Percentiles rank a stretch among this genome's conserved stretches.
These are phyloP conservation scores for Xerophyta viscosa DNA, from an alignment of 106 monocot species.

Conservation along the genomic window DNA sequence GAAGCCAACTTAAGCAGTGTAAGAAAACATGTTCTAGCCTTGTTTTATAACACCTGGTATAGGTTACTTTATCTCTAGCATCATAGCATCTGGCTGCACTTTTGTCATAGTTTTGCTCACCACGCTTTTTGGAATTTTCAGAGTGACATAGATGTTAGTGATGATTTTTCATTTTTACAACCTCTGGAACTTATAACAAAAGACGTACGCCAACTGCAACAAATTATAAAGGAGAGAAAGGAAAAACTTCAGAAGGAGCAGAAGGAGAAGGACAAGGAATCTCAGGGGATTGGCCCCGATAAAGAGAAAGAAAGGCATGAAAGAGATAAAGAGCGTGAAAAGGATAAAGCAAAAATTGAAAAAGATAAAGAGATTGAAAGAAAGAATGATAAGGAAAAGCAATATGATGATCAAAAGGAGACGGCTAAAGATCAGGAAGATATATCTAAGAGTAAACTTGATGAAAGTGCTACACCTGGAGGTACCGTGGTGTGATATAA, in stretches of 20 bases:
- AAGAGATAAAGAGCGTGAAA: slow-evolving; percentile 42
- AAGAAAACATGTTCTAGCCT: slow-evolving; percentile 11
- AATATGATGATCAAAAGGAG: slow-evolving; percentile 35
- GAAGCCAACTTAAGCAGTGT: slow-evolving; percentile 79
- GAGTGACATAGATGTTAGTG: slow-evolving; percentile 50
- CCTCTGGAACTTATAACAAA: slow-evolving; percentile 96
- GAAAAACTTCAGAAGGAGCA: slow-evolving; percentile 38
- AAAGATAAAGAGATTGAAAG: slow-evolving; percentile 48
- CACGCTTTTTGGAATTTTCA: slow-evolving; percentile 21
- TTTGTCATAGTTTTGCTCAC: background rate
- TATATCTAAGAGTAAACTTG: slow-evolving; percentile 27
- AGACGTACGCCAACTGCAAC: slow-evolving; percentile 61
- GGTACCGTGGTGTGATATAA: no score
- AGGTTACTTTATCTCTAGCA: no score
- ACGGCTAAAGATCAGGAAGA: slow-evolving; percentile 35
- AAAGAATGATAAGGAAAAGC: slow-evolving; percentile 63
- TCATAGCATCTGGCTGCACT: no score
- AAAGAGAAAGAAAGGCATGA: slow-evolving; percentile 56
- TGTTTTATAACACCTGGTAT: background rate
- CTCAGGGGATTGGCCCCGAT: slow-evolving; percentile 12
- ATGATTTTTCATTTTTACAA: slow-evolving; percentile 82
- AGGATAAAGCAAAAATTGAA: slow-evolving; percentile 24
- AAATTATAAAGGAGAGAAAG: slow-evolving; percentile 74
- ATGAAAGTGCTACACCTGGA: slow-evolving; percentile 42
- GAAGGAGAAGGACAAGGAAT: slow-evolving; percentile 32